Evolutionary conservation across 2,329 filamentous ascomycete genomes (phyloP), one percentile per base, ranked within the genome.

Genomic region (Pleomassaria siparia): DNA sequence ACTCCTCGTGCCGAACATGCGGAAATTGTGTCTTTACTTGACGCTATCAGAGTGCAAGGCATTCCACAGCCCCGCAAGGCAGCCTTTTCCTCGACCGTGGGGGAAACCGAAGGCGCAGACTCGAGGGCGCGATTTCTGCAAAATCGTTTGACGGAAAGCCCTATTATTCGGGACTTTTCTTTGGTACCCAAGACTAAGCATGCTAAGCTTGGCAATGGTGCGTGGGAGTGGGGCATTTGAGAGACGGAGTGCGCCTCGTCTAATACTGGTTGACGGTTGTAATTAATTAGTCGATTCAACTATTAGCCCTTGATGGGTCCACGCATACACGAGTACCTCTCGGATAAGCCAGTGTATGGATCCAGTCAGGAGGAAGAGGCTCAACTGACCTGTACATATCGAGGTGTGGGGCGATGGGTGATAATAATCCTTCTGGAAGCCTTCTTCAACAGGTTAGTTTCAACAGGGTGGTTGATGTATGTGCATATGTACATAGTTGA

Each of bases 21-120:
- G 47, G 56, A 53, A 46, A 58, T 58, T 53, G 46, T 52, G 43
- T 50, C 51, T 16, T 42, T 59, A 40, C 49, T 61, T 25, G 52
- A 57, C 25, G 46, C 54, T 20, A 54, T 59, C 47, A 55, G 47
- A 44, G 50, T 56, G 47, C 58, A 55, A 48, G 55, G 54, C 49
- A 50, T 49, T 50, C 49, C 47, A 25, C 49, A 49, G 46, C 24
- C 44, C 20, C 16, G 51, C 49, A 52, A 66, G 63, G 59, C 62
- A 54, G 52, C 54, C 50, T 64, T 43, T 32, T 15, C 43, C 57
- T 59, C 55, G 53, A 55, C 58, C 16, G 36, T 29, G 44, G 15
- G n/a, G 28, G 28, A 25, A 13, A 21, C 32, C 8, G 29, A 16
- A 48, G 43, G 43, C 33, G 15, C 16, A 43, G 48, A 33, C 24